Conservation (phyloP, 2,329 filamentous ascomycete species). For the Aspergillus clavatus region DNA sequence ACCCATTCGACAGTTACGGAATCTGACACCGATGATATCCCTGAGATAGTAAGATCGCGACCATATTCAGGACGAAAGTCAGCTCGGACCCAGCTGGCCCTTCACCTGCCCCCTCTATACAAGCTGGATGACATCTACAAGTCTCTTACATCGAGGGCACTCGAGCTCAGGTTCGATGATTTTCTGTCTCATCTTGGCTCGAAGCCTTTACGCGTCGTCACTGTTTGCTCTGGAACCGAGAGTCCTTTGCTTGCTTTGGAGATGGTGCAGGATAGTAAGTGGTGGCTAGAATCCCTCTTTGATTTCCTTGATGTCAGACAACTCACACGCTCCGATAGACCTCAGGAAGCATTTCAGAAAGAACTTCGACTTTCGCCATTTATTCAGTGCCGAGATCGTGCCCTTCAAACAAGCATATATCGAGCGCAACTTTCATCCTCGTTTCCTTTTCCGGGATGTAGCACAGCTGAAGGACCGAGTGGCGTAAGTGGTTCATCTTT, state of each 20-base stretch:
- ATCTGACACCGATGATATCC: conserved; percentile 10
- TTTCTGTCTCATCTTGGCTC: conserved; percentile 37
- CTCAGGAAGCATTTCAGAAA: conserved; percentile 29
- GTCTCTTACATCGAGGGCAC: conserved; percentile 22
- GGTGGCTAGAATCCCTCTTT: neutral
- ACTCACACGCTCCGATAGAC: conserved; percentile 17
- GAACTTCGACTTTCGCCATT: conserved; percentile 48
- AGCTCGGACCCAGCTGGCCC: conserved; percentile 13
- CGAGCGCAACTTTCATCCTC: conserved; percentile 52
- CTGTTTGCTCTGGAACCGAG: conserved; percentile 76
- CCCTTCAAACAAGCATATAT: conserved; percentile 62
- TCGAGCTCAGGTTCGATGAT: conserved; percentile 38
- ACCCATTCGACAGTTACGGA: neutral
- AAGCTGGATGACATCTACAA: conserved; percentile 27
- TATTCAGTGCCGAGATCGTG: conserved; percentile 61
- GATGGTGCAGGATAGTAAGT: conserved; percentile 48
- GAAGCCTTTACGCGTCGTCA: conserved; percentile 54
- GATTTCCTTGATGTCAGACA: neutral
- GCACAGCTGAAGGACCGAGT: conserved; percentile 47
- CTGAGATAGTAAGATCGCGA: conserved; percentile 18
- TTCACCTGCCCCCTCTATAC: conserved; percentile 22
- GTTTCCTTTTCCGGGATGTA: conserved; percentile 56
- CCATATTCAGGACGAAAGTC: conserved; percentile 9
- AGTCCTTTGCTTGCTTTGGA: conserved; percentile 64
- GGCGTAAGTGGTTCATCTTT: conserved; percentile 40